Conservation (phyloP, 1,139 yeast species). For the Candida sp. region DNA sequence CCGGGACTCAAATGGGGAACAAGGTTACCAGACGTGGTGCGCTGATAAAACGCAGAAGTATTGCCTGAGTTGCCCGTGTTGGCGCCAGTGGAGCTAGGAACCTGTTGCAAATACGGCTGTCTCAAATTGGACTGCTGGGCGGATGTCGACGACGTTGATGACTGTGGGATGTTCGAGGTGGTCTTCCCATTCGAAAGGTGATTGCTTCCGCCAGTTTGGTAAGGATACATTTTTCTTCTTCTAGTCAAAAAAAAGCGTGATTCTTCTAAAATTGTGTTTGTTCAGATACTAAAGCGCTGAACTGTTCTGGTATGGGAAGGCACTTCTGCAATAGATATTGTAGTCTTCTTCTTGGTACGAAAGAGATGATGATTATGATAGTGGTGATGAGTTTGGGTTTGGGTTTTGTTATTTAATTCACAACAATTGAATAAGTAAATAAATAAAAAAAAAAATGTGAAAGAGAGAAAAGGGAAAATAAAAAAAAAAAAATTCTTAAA, state of each 20-base stretch:
- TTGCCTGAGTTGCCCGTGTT: not conserved
- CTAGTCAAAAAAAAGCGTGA: not conserved
- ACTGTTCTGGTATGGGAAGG: too few species aligned
- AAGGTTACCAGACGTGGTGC: slow-evolving; percentile 6
- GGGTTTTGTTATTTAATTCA: not conserved
- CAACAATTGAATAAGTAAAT: not conserved
- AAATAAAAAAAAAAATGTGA: not conserved
- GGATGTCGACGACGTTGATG: slow-evolving; percentile 4
- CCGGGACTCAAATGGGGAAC: slow-evolving; percentile 14
- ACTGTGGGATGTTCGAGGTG: slow-evolving; percentile 1
- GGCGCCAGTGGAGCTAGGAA: not conserved
- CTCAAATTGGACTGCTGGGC: slow-evolving; percentile 6
- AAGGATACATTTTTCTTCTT: slow-evolving; percentile 14
- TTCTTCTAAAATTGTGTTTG: too few species aligned
- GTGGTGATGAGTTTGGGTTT: not conserved
- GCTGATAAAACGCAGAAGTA: slow-evolving; percentile 2
- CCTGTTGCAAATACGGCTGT: slow-evolving; percentile 8
- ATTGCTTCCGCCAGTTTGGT: slow-evolving; percentile 9
- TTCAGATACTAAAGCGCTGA: too few species aligned
- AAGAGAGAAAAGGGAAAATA: not conserved
- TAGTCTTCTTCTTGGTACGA: too few species aligned
- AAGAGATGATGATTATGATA: too few species aligned
- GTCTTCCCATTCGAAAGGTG: slow-evolving; percentile 7
- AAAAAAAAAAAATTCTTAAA: slow-evolving; percentile 2
- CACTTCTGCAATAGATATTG: too few species aligned